A percentile compares a stretch with the other conserved stretches of the same genome.
phyloP scores from a whole-genome alignment of 1,284 basidiomycete species.

The Tetrapyrgos nigripes region DNA sequence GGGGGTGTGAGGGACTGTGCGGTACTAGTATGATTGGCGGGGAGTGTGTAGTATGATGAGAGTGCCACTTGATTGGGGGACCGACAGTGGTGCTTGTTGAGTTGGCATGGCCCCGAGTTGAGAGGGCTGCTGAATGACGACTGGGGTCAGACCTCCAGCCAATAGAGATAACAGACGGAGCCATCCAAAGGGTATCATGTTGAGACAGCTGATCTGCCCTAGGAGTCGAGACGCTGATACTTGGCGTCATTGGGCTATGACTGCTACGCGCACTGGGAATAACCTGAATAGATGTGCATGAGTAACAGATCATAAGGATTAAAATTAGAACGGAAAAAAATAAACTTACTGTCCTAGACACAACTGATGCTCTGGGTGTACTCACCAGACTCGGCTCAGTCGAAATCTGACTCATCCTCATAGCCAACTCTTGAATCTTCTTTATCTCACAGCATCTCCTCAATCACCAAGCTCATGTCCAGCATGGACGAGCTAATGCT shows the following conservation, averaged over 20 bases:
- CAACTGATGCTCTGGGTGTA: conserved; percentile 36
- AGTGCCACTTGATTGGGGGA: not conserved
- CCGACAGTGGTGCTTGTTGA: not conserved
- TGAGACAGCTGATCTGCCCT: conserved; percentile 65
- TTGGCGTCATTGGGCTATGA: conserved; percentile 37
- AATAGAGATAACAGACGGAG: conserved; percentile 26
- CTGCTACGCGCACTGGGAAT: conserved; percentile 18
- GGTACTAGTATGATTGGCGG: conserved; percentile 10
- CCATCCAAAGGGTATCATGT: conserved; percentile 58
- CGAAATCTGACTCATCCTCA: conserved; percentile 23
- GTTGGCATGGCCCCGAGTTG: not conserved
- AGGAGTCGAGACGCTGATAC: conserved; percentile 69
- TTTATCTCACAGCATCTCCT: conserved; percentile 20
- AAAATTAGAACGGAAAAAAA: conserved; percentile 9
- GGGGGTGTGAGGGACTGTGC: not conserved
- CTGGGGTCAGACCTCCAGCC: not conserved
- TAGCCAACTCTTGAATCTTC: conserved; percentile 19
- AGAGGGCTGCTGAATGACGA: not conserved
- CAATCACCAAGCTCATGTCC: conserved; percentile 37
- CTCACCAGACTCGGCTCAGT: conserved; percentile 65
- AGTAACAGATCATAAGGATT: not conserved
- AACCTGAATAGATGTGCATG: not conserved
- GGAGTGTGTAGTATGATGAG: conserved; percentile 6
- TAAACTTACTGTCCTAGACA: conserved; percentile 40
- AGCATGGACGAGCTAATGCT: conserved; percentile 44